phyloP scores from a whole-genome alignment of 768 basidiomycete species.

The Heimioporus sp. region DNA sequence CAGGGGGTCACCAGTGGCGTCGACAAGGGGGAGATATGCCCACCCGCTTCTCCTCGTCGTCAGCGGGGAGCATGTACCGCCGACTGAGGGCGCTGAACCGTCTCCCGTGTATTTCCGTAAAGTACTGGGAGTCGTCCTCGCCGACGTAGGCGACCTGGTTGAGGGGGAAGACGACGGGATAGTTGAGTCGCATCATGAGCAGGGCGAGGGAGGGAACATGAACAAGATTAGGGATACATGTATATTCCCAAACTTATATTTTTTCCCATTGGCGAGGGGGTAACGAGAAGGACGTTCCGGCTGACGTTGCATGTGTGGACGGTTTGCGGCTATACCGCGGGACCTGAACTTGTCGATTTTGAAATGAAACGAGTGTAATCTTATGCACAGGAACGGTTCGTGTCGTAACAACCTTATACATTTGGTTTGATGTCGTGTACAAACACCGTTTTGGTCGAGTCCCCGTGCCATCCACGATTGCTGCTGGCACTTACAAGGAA shows the following conservation, averaged over 20 bases:
- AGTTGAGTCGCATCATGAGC: slow-evolving; percentile 29
- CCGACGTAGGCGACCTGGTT: slow-evolving; percentile 38
- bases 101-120: slow-evolving; percentile 51
- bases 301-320: slow-evolving; percentile 21
- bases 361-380: slow-evolving; percentile 31
- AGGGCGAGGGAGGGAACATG: slow-evolving; percentile 22
- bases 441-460: slow-evolving; percentile 85
- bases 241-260: slow-evolving; percentile 29
- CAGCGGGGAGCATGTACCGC: slow-evolving; percentile 62
- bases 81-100: slow-evolving; percentile 53
- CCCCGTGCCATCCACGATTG: slow-evolving; percentile 92
- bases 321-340: slow-evolving; percentile 32
- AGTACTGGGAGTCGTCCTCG: slow-evolving; percentile 50
- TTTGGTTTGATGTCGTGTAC: slow-evolving; percentile 79
- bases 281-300: slow-evolving; percentile 32
- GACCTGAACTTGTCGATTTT: slow-evolving; percentile 30
- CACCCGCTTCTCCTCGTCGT: slow-evolving; percentile 65
- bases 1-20: slow-evolving; percentile 5
- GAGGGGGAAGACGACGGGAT: slow-evolving; percentile 33
- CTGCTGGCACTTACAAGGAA: slow-evolving; percentile 93
- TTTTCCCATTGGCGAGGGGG: slow-evolving; percentile 24
- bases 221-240: neutral
- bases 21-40: neutral
- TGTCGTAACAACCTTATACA: slow-evolving; percentile 34
- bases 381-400: slow-evolving; percentile 9